These are phyloP conservation scores for Nosema muscidifuracis DNA, from an alignment of 371 early-diverging fungal genomes.

Conservation along the genomic window DNA sequence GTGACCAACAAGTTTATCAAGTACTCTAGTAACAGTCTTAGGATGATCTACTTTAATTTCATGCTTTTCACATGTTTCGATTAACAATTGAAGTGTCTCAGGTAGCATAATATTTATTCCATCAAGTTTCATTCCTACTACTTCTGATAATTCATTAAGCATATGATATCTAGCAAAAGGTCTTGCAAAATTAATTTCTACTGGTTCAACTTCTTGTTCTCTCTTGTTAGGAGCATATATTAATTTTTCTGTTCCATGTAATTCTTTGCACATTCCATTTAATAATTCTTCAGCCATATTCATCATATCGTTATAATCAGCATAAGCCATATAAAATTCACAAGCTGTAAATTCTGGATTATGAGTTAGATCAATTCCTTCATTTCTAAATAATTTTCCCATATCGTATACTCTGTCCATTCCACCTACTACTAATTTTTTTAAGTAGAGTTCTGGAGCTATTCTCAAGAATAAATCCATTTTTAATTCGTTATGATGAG, in stretches of 20 bases:
- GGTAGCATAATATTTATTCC: conserved; percentile 72
- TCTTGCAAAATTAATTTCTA: conserved; percentile 80
- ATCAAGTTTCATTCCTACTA: conserved; percentile 73
- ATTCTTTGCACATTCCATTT: conserved; percentile 76
- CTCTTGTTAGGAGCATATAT: conserved; percentile 81
- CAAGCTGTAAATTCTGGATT: conserved; percentile 99
- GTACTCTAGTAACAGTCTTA: conserved; percentile 80
- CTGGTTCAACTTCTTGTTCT: conserved; percentile 66
- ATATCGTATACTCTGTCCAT: conserved; percentile 97
- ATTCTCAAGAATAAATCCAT: conserved; percentile 95
- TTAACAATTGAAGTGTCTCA: conserved; percentile 75
- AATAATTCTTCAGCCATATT: conserved; percentile 83
- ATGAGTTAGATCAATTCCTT: conserved; percentile 97
- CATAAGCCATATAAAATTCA: conserved; percentile 99
- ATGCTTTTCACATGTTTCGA: conserved; percentile 79
- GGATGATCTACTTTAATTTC: conserved; percentile 83
- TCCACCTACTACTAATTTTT: conserved; percentile 95
- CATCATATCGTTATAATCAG: conserved; percentile 90
- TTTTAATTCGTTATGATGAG: conserved; percentile 97
- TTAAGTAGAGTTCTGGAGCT: conserved; percentile 93
- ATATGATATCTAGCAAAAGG: conserved; percentile 90
- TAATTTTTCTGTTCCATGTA: conserved; percentile 78
- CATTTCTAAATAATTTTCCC: conserved; percentile 98
- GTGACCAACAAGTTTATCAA: conserved; percentile 96
- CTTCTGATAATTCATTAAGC: conserved; percentile 80